Evolutionary conservation across 31 red algal species (phyloP), one percentile per base, ranked within the genome.

Genomic region (Endocladia muricata): DNA sequence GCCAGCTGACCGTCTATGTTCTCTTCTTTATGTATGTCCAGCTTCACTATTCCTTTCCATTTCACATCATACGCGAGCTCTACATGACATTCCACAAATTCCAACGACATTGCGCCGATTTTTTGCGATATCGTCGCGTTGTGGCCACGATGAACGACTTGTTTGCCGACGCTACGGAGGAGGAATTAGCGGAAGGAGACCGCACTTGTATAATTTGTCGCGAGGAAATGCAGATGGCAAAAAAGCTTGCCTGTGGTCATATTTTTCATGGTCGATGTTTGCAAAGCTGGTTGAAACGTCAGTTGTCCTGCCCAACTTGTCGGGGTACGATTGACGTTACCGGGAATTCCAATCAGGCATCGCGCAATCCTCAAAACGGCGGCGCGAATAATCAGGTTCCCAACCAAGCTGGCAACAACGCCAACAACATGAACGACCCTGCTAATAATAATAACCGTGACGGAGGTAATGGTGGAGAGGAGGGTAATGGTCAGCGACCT

Each of bases 191-290:
- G 37, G 44, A 79, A 41, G 84, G 82, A 22, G 96, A 98, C 64
- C 78, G 81, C 49, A 98, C 89, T 36, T 98, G 96, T 72, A 98
- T 98, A 47, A 98, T 98, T 35, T 98, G 96, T 68, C 81, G 96
- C 17, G 96, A 98, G 35, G 96, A 94, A 65, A 98, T 98, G 96
- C 35, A 47, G 43, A 58, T 82, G 2, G 79, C 78, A 37, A 94
- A 94, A 62, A 94, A 94, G 55, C 79, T 98, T 23, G 73, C 5
- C 19, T 98, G 96, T 63, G 91, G 91, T 26, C 96, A 98, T 65
- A 78, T 98, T 2, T 93, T 98, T 57, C 95, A 98, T 47, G 65
- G 75, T 23, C 86, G 83, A 35, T 98, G 95, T 65, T 61, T 98
- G 1, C 88, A 91, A 59, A 84, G 66, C 40, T 98, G 96, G 96